These are phyloP conservation scores for Cornus suecica DNA, from an alignment of 148 eudicot species.

Conservation along the genomic window DNA sequence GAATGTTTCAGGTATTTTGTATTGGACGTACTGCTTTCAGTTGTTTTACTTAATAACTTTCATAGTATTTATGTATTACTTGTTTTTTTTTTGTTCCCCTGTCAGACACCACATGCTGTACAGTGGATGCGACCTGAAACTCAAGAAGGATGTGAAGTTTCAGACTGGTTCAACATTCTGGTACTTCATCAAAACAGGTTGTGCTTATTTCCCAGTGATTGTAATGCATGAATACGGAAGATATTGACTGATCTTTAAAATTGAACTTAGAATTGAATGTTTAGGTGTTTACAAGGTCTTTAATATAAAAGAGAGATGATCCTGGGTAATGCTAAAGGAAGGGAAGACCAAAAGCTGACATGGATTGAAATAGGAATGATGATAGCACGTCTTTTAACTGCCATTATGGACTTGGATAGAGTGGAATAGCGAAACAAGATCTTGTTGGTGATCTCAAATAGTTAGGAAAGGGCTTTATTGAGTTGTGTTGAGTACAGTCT, in stretches of 20 bases:
- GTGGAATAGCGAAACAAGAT: too few relatives aligned
- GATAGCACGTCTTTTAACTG: too few relatives aligned
- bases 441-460: too few relatives aligned
- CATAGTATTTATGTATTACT: background rate
- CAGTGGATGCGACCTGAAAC: constrained; percentile 99
- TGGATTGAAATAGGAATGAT: too few relatives aligned
- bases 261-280: background rate
- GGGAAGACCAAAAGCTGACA: background rate
- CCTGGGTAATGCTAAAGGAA: background rate
- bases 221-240: background rate
- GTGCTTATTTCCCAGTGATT: background rate
- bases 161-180: constrained; percentile 97
- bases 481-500: too few relatives aligned
- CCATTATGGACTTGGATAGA: too few relatives aligned
- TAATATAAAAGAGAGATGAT: background rate
- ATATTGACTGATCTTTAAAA: background rate
- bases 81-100: constrained; percentile 9
- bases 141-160: constrained; percentile 72
- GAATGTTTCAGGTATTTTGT: constrained; percentile 90
- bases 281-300: background rate
- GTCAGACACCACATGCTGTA: constrained; percentile 96
- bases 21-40: background rate
- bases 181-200: constrained; percentile 97
- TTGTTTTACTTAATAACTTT: constrained; percentile 2
- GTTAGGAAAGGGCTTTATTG: background rate